Base-by-base conservation (phyloP, 768 basidiomycete genomes). In the Suillus paluster region DNA sequence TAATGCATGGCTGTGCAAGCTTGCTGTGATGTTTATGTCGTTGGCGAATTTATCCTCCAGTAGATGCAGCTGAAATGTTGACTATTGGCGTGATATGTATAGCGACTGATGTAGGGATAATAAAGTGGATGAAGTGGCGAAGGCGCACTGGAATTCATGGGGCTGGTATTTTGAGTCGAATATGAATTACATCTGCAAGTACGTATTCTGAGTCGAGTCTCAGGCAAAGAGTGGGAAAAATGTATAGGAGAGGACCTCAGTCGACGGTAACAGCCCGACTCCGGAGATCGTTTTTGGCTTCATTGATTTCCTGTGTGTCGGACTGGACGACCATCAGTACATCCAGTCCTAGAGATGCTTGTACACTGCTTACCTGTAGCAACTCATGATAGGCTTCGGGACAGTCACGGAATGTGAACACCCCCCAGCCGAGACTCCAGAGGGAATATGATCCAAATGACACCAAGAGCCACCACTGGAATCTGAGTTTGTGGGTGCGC, bases 381-480 rank as follows among this genome's bases (percentile, higher is more conserved):
- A 93, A 73, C 71, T 90, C 89, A 14, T 83, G 79, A 66, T 93
- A 91, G 5, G 92, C 91, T 66, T 93, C 90, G 44, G 90, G 88
- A 71, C 90, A 91, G 66, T 94, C 92, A 67, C 84, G 77, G 67
- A 92, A 89, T 3, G 87, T 87, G 66, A 86, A 83, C 46, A 93
- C 69, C 2, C 91, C 92, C 82, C 85, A 84, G 11, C 92, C 91
- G 21, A 94, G 84, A 11, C 87, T 89, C 77, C 86, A 86, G 12
- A 94, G 82, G 19, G 89, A 89, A 71, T 91, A 94, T 2, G 91
- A 86, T 14, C 92, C 92, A 65, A 92, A 92, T 2, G 88, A 79
- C 2, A 94, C 87, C 14, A 94, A 82, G 10, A 91, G 69, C 91
- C 91, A 93, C 88, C 89, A 94, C 3, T n/a, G 92, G 91, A 34